A percentile compares a stretch with the other conserved stretches of the same genome.
Conservation (phyloP, 345 rosid genomes). For the Punica granatum region DNA sequence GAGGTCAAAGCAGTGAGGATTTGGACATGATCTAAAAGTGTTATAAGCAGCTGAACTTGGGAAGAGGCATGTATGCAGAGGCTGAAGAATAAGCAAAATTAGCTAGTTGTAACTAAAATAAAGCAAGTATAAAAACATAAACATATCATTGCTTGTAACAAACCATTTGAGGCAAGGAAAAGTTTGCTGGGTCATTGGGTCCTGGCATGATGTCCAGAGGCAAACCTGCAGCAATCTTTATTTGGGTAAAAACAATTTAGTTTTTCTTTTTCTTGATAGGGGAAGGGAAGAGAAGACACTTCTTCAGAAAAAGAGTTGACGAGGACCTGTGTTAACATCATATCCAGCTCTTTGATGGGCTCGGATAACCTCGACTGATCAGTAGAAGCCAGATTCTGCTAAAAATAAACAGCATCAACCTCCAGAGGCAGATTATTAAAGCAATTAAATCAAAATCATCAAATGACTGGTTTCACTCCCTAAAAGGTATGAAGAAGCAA, state of each 20-base stretch:
- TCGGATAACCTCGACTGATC: conserved; percentile 74
- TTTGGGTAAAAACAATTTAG: conserved; percentile 11
- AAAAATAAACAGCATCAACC: background rate
- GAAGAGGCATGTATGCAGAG: conserved; percentile 83
- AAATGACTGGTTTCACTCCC: background rate
- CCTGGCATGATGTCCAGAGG: conserved; percentile 97
- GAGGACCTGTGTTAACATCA: conserved; percentile 73
- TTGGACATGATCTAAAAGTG: conserved; percentile 85
- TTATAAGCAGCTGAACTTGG: conserved; percentile 82
- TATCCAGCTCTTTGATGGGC: conserved; percentile 80
- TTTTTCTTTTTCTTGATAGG: conserved; percentile 3
- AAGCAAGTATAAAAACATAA: background rate
- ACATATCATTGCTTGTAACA: conserved; percentile 3
- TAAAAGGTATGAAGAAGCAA: background rate
- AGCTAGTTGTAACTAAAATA: conserved; percentile 8
- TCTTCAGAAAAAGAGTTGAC: conserved; percentile 10
- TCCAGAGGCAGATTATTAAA: background rate
- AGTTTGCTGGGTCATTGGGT: conserved; percentile 85
- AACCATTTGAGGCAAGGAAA: conserved; percentile 94
- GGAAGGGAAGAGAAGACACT: conserved; percentile 4
- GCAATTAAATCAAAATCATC: background rate
- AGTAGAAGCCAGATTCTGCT: conserved; percentile 68
- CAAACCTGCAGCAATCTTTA: conserved; percentile 84
- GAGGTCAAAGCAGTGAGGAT: conserved; percentile 93
- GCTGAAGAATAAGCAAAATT: conserved; percentile 40